Evolutionary conservation across 164 flowering plant genomes (phyloP), one percentile per base, ranked within the genome.

Genomic region (Liquidambar formosana): DNA sequence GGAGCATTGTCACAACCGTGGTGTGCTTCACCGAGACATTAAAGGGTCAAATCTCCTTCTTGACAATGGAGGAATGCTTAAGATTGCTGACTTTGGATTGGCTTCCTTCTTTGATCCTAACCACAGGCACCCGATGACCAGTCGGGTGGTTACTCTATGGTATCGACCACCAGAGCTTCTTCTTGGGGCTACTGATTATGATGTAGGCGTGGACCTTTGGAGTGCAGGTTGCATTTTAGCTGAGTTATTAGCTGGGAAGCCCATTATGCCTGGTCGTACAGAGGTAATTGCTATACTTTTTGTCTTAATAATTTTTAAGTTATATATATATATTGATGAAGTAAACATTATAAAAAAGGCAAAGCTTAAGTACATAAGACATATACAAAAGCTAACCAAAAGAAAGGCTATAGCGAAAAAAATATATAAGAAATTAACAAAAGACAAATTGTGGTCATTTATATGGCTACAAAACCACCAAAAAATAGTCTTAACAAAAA

Each of bases 61-160:
- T 57, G 85, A 84, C 68, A 80, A 82, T 72, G 82, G 61, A 33
- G 89, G 89, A 56, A 43, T 71, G 16, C 84, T 86, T 21, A 80
- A 79, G 73, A 84, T 86, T 66, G 89, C 83, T 49, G 89, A 86
- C 67, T 86, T 86, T 80, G 89, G 89, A 21, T 71, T 86, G 75
- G 86, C 89, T 19, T 70, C 82, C 2, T 71, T 74, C 54, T 80
- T 77, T 62, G 85, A 84, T 67, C 84, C 87, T 44, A 78, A 76
- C 64, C 71, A 73, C 56, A 86, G 76, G 80, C 85, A 79, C 9
- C 79, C 80, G 10, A 78, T 86, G 85, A 86, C 89, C 14, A 86
- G 87, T 71, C 81, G 89, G 51, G 89, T 86, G 51, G 89, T 85
- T n/a, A 85, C 86, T 46, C 62, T 85, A 19, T 85, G 89, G 89